phyloP scores from a whole-genome alignment of 768 basidiomycete species.

The Termitomyces titanicus region DNA sequence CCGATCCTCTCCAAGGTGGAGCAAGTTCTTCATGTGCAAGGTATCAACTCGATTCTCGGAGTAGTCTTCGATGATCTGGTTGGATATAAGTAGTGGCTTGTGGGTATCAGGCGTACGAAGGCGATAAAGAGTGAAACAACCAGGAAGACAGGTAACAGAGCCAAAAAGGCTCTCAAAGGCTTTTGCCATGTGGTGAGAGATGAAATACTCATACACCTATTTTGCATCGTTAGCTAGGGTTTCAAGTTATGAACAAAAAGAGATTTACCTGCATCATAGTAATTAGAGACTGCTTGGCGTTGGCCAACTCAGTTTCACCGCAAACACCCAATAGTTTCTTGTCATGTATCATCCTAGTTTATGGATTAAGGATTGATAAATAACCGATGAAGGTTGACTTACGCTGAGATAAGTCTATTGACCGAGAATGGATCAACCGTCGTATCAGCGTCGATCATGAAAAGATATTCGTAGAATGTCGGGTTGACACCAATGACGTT shows the following conservation, averaged over 20 bases:
- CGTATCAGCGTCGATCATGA: slow-evolving; percentile 95
- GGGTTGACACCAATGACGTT: slow-evolving; percentile 99
- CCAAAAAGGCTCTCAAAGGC: slow-evolving; percentile 97
- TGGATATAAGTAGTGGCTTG: slow-evolving; percentile 91
- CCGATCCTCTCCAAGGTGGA: slow-evolving; percentile 98
- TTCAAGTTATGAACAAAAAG: not conserved
- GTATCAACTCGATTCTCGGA: slow-evolving; percentile 97
- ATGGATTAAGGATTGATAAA: slow-evolving; percentile 1
- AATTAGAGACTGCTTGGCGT: slow-evolving; percentile 91
- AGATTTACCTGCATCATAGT: slow-evolving; percentile 91
- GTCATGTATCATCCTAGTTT: slow-evolving; percentile 91
- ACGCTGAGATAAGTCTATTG: slow-evolving; percentile 92
- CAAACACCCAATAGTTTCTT: slow-evolving; percentile 92
- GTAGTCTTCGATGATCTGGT: slow-evolving; percentile 88
- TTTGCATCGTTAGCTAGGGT: not conserved
- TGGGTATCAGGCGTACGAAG: slow-evolving; percentile 92
- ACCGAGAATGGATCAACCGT: slow-evolving; percentile 84
- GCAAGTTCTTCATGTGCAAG: slow-evolving; percentile 96
- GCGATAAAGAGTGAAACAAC: slow-evolving; percentile 98
- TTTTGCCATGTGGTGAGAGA: slow-evolving; percentile 98
- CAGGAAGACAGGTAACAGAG: slow-evolving; percentile 96
- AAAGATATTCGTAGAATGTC: slow-evolving; percentile 94
- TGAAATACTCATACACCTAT: slow-evolving; percentile 97
- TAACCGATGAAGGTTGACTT: slow-evolving; percentile 30
- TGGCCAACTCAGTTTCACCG: slow-evolving; percentile 90